A percentile compares a stretch with the other conserved stretches of the same genome.
Evolutionary conservation across 805 yeast species (phyloP).

Genomic region (Maudiozyma barnettii): DNA sequence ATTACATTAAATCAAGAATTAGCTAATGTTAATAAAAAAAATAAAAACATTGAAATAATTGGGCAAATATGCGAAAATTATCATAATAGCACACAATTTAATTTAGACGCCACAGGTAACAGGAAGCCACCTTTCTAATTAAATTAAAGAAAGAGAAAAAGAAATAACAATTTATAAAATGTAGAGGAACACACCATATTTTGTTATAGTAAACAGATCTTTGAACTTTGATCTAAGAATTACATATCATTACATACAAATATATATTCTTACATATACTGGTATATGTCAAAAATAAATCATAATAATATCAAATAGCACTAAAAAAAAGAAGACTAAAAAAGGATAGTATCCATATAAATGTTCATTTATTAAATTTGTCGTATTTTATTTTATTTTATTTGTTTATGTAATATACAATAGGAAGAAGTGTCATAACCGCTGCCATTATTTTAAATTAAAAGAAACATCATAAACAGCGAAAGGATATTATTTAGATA

Average conservation of each 20-base stretch:
- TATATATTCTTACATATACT: neutral
- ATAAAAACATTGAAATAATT: conserved; percentile 59
- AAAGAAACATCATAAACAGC: no score
- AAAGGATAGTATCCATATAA: no score
- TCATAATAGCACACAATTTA: conserved; percentile 58
- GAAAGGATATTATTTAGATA: no score
- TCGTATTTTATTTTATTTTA: no score
- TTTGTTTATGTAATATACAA: no score
- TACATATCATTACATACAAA: neutral
- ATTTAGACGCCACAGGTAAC: conserved; percentile 56
- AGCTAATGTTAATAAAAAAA: conserved; percentile 51
- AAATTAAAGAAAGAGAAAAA: neutral
- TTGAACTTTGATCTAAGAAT: no score
- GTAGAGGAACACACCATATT: neutral
- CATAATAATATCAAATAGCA: no score
- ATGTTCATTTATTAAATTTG: no score
- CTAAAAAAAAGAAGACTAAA: no score
- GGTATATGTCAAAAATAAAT: neutral
- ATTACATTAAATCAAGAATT: conserved; percentile 52
- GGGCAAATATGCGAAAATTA: conserved; percentile 77
- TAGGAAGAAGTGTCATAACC: no score
- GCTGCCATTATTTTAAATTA: no score
- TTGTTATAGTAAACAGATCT: neutral
- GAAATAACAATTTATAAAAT: neutral
- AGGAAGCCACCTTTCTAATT: conserved; percentile 27